These are phyloP conservation scores for Microbotryum violaceum DNA, from an alignment of 1,284 basidiomycete genomes.

Conservation along the genomic window DNA sequence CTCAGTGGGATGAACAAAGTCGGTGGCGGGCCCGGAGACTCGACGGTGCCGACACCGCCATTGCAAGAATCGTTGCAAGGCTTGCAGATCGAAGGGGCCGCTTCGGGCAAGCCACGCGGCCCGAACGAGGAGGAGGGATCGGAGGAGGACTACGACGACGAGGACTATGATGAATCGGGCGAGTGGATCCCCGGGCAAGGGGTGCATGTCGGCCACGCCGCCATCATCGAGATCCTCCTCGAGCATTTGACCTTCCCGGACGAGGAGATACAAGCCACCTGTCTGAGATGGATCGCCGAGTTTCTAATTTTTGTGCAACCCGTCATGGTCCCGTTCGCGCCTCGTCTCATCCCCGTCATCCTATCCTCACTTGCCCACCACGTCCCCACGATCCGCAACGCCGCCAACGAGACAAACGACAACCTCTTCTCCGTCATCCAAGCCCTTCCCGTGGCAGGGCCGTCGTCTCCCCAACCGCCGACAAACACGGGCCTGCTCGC, in stretches of 20 bases:
- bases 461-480: conserved; percentile 44
- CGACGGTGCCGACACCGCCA: no score
- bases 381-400: conserved; percentile 75
- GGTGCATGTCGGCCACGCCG: conserved; percentile 80
- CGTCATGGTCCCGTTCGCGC: conserved; percentile 90
- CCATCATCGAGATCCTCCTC: conserved; percentile 92
- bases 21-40: conserved; percentile 9
- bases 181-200: conserved; percentile 91
- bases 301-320: conserved; percentile 81
- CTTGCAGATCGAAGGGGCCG: no score
- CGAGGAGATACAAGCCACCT: conserved; percentile 45
- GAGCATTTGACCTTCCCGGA: conserved; percentile 70
- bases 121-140: conserved; percentile 33
- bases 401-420: conserved; percentile 79
- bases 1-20: conserved; percentile 1
- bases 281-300: conserved; percentile 81
- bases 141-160: conserved; percentile 33
- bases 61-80: no score
- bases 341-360: conserved; percentile 82
- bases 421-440: conserved; percentile 79
- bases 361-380: conserved; percentile 91
- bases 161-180: conserved; percentile 42
- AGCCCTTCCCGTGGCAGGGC: conserved; percentile 60
- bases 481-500: conserved; percentile 8
- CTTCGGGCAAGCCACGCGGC: conserved; percentile 1